Base-by-base conservation (phyloP, 495 filamentous ascomycete genomes). In the Patellaria atrata region DNA sequence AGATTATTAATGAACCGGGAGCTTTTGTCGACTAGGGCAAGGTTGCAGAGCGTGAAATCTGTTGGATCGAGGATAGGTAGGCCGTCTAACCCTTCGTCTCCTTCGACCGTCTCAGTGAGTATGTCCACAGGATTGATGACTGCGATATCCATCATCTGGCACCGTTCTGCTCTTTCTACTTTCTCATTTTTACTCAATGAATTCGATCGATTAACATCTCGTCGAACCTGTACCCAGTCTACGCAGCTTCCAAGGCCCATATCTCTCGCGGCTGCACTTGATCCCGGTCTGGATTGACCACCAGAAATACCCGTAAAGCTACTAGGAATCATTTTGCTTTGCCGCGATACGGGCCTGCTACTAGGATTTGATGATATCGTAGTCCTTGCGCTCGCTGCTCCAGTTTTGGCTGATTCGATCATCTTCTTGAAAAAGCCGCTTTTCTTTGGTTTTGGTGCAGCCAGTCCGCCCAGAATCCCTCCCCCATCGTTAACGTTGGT, bases 361-460 rank as follows among this genome's bases (percentile, higher is more conserved):
- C 62, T 54, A 24, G 76, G 72, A 3, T 71, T 67, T 16, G 70
- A 65, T 15, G 75, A 77, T 33, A 94, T 86, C 41, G 77, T 89
- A 36, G 79, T 86, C 44, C 89, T 72, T 17, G 82, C 81, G 48
- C 75, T 87, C 1, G 89, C 89, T 7, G 92, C 85, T 10, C 80
- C 81, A 0, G 91, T 94, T 58, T 91, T 94, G 8, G 87, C 89
- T 7, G 82, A 80, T 37, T 94, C 87, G 22, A 96, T 70, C 33
- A 99, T 85, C 47, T 91, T 91, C 59, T 89, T 94, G 58, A 99
- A 83, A 51, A 99, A 94, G 14, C 87, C 87, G 25, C 74, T 75
- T 59, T 89, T 96, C 56, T 87, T 94, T 3, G 75, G 64, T 54
- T 87, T 96, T 2, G 85, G 86, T 7, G 82, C 70, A n/a, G 75